Percentiles rank a stretch among this genome's conserved stretches.
These are phyloP conservation scores for Penicillium oxalicum DNA, from an alignment of 2,329 filamentous ascomycete species.

Conservation along the genomic window DNA sequence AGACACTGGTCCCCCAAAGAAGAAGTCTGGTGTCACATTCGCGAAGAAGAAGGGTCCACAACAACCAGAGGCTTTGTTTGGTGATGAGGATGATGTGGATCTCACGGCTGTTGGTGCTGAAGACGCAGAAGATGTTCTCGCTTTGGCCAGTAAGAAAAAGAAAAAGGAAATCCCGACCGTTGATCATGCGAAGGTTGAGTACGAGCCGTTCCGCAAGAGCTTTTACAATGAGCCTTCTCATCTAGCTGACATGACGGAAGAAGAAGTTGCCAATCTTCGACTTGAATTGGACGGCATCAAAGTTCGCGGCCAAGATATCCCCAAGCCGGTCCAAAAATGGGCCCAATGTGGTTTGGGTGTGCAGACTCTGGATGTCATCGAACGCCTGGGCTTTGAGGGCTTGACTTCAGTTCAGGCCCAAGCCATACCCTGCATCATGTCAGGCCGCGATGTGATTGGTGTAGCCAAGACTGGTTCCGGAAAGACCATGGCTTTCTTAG, in stretches of 20 bases:
- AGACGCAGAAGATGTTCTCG: conserved; percentile 58
- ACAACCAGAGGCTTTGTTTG: conserved; percentile 80
- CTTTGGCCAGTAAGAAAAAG: conserved; percentile 63
- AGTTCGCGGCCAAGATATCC: conserved; percentile 78
- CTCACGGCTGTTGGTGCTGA: conserved; percentile 56
- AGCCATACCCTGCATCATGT: conserved; percentile 91
- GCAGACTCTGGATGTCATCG: conserved; percentile 79
- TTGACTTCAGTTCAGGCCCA: conserved; percentile 94
- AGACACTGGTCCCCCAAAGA: conserved; percentile 45
- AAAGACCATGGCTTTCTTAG: conserved; percentile 90
- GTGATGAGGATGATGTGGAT: conserved; percentile 69
- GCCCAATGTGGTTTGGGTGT: conserved; percentile 87
- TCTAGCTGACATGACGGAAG: conserved; percentile 73
- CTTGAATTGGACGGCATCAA: conserved; percentile 93
- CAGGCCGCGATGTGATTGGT: conserved; percentile 88
- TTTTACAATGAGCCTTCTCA: conserved; percentile 92
- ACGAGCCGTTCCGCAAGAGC: conserved; percentile 82
- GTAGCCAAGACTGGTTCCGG: conserved; percentile 97
- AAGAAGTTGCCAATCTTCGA: conserved; percentile 73
- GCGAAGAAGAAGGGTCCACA: conserved; percentile 48
- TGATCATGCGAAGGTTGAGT: conserved; percentile 79
- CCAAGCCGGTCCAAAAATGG: conserved; percentile 93
- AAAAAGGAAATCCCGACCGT: conserved; percentile 91
- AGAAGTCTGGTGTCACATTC: conserved; percentile 30
- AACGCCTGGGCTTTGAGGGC: conserved; percentile 72